Evolutionary conservation across 2,329 filamentous ascomycete genomes (phyloP).

Genomic region (Fusarium marasasianum): DNA sequence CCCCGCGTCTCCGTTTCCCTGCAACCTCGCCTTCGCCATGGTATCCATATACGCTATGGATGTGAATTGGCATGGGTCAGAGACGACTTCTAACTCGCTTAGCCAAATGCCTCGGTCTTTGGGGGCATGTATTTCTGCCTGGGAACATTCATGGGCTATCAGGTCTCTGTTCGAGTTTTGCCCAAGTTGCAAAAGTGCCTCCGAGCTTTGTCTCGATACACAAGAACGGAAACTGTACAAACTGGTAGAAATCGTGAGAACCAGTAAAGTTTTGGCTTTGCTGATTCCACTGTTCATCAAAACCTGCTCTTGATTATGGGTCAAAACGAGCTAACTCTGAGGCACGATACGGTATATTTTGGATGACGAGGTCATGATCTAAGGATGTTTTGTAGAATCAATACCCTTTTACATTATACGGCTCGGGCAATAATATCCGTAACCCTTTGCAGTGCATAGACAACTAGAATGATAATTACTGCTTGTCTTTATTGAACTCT

Average conservation of each 20-base stretch:
- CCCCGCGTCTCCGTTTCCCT: constrained; percentile 17
- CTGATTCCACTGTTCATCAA: background rate
- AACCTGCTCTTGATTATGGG: background rate
- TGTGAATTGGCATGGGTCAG: background rate
- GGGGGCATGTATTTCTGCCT: background rate
- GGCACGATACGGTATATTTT: background rate
- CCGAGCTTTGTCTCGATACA: background rate
- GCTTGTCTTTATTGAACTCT: constrained; percentile 14
- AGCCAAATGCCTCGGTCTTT: background rate
- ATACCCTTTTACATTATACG: background rate
- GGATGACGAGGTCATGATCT: background rate
- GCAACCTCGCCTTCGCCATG: background rate
- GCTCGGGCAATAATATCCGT: background rate
- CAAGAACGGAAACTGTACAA: background rate
- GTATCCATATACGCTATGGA: background rate
- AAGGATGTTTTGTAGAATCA: background rate
- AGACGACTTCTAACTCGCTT: constrained; percentile 8
- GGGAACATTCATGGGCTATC: background rate
- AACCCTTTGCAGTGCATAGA: too few species aligned
- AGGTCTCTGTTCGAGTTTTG: background rate
- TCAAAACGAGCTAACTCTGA: background rate
- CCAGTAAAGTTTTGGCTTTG: background rate
- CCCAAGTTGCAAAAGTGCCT: constrained; percentile 4
- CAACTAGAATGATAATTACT: constrained; percentile 25
- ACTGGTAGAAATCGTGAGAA: background rate